Conservation (phyloP, 108 stramenopile genomes). For the Nannochloropsis salina region DNA sequence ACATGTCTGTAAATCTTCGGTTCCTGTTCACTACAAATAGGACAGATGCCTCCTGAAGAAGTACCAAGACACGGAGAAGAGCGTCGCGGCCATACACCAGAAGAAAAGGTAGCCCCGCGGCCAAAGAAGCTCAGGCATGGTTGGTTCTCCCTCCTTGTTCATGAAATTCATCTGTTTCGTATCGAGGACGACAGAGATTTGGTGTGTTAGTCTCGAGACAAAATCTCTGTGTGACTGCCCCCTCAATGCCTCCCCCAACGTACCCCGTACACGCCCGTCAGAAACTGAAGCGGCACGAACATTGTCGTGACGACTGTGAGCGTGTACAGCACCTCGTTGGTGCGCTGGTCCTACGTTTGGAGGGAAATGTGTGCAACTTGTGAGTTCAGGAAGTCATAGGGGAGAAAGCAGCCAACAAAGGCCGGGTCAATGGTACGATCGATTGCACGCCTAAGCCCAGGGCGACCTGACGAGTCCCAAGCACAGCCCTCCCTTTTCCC, state of each 20-base stretch:
- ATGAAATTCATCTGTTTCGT: constrained; percentile 18
- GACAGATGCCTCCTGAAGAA: constrained; percentile 11
- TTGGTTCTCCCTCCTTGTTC: neutral
- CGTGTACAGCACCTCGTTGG: constrained; percentile 2
- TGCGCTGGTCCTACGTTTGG: neutral
- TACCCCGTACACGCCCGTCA: constrained; percentile 21
- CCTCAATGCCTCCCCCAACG: neutral
- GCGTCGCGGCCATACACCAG: constrained; percentile 13
- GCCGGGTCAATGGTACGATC: neutral
- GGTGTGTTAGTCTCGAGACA: neutral
- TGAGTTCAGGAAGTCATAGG: neutral
- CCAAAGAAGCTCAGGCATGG: neutral
- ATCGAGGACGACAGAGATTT: neutral
- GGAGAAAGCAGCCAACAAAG: neutral
- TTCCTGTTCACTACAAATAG: neutral
- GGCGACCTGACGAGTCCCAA: neutral
- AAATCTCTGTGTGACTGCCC: neutral
- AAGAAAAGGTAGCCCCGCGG: neutral
- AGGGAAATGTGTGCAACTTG: neutral
- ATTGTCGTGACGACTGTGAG: constrained; percentile 10
- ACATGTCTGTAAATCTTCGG: too few relatives aligned
- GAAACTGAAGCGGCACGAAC: constrained; percentile 19
- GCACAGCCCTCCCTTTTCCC: neutral
- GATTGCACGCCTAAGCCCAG: neutral
- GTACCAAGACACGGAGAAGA: constrained; percentile 1